Percentiles rank a stretch among this genome's conserved stretches.
These are phyloP conservation scores for Pinguiococcus pyrenoidosus DNA, from an alignment of 108 stramenopile genomes.

Conservation along the genomic window DNA sequence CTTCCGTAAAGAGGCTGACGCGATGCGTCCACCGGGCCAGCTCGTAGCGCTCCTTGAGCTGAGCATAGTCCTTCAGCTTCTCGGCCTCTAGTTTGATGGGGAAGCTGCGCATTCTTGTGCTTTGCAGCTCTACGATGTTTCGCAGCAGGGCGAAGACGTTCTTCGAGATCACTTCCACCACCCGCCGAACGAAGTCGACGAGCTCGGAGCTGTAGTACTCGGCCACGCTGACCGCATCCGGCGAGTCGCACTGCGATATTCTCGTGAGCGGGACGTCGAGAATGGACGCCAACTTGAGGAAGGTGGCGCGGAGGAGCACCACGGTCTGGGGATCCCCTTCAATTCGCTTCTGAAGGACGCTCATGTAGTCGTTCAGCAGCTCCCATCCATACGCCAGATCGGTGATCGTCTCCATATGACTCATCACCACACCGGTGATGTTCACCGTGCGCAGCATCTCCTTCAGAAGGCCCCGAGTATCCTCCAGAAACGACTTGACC, in stretches of 20 bases:
- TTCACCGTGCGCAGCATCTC: conserved; percentile 47
- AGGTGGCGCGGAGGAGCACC: conserved; percentile 38
- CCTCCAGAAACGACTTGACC: conserved; percentile 37
- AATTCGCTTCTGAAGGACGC: conserved; percentile 38
- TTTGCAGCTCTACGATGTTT: conserved; percentile 33
- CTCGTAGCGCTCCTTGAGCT: conserved; percentile 35
- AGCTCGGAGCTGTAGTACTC: conserved; percentile 45
- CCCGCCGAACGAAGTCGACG: conserved; percentile 42
- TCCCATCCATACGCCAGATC: conserved; percentile 53
- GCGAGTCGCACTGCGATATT: conserved; percentile 36
- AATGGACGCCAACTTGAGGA: conserved; percentile 47
- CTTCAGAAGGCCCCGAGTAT: conserved; percentile 34
- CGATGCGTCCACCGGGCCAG: conserved; percentile 46
- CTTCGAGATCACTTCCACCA: conserved; percentile 44
- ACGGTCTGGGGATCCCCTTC: conserved; percentile 40
- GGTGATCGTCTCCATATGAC: conserved; percentile 31
- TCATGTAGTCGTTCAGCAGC: conserved; percentile 38
- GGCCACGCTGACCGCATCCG: conserved; percentile 34
- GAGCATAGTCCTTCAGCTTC: conserved; percentile 33
- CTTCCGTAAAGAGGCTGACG: conserved; percentile 48
- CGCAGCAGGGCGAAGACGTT: conserved; percentile 43
- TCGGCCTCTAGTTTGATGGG: conserved; percentile 39
- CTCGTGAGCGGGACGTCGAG: conserved; percentile 46
- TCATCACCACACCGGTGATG: conserved; percentile 26
- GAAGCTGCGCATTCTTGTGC: conserved; percentile 13